Evolutionary conservation across 371 early-diverging fungal genomes (phyloP), one percentile per base, ranked within the genome.

Genomic region (Rhizopus sp.): DNA sequence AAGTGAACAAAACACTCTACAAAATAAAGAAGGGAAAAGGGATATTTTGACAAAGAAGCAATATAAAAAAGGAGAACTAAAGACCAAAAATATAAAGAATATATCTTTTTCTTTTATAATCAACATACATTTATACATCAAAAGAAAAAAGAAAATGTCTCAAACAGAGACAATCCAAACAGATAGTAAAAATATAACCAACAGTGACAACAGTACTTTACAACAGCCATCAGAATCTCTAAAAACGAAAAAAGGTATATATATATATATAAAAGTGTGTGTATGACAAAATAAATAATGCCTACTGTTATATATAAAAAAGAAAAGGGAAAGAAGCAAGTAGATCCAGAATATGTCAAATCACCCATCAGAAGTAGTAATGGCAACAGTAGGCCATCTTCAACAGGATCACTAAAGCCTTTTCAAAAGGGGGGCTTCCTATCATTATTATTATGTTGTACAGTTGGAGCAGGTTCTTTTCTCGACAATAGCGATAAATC

Each of bases 401-500:
- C 65, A 12, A 52, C 67, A 3, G 50, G 61, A 30, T 64, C 65
- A 9, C 48, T 69, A 45, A 69, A 69, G 39, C 62, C 62, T 35
- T 62, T 65, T 46, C 65, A 54, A 38, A 65, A 69, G 42, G 66
- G 69, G 12, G 69, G 69, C 7, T 69, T 69, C 53, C 31, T 69
- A 31, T 69, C 69, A 6, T 53, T 69, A 32, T 50, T 69, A 34
- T 31, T 69, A 29, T 69, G 69, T 40, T 69, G 69, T 40, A 69
- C 69, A 15, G 69, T 64, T 3, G 69, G 69, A 41, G 65, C 66
- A 30, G 63, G 66, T 16, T 65, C 65, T 50, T 65, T 65, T 59
- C 60, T 69, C 44, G 69, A 69, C 41, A 69, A 69, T 49, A 65
- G 69, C 47, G 69, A 69, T 34, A 65, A 65, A 62, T 65, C 69